Base-by-base conservation (phyloP, 345 rosid genomes). In the Odontarrhena argentea region DNA sequence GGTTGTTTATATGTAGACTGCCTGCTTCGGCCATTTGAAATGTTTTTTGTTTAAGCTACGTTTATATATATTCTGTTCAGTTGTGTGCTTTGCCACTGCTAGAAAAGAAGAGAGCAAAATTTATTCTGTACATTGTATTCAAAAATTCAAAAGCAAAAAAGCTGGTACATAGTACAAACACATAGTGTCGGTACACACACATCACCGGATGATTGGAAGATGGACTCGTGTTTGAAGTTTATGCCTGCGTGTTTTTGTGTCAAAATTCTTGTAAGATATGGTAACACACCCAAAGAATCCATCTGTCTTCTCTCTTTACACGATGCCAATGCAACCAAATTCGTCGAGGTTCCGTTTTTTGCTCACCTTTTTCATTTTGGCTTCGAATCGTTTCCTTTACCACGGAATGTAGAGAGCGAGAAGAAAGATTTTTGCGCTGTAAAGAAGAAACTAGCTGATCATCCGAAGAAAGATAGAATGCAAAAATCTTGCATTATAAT, bases 351-450 rank as follows among this genome's bases (percentile, higher is more conserved):
- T 64, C 32, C n/a, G 8, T 1, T 12, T 53, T 58, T 18, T 11
- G 3, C 3, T 24, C 11, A 2, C 3, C 2, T 10, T 55, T 30
- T 62, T 74, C 71, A 88, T 64, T 87, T 77, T 18, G 77, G 89
- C 83, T 85, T 88, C 2, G 87, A 74, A 34, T 88, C 96, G 60
- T 81, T 81, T 60, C 87, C 97, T 78, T 88, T 91, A 85, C 90
- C 85, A 63, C 92, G 80, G 75, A 91, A 88, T 4, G 87, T 15
- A 6, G 94, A 85, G 24, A 91, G 88, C 8, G 97, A 91, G 81
- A 91, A 91, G 81, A 91, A 87, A 9, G 70, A 87, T 44, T 85
- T 76, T 46, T 96, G 96, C 50, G 85, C 97, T 91, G 92, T 46
- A 76, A 67, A 82, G 55, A 54, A 13, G 15, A 45, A 45, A 46